Evolutionary conservation across 176 grass and related monocot species (phyloP).

Genomic region (Olyra latifolia): DNA sequence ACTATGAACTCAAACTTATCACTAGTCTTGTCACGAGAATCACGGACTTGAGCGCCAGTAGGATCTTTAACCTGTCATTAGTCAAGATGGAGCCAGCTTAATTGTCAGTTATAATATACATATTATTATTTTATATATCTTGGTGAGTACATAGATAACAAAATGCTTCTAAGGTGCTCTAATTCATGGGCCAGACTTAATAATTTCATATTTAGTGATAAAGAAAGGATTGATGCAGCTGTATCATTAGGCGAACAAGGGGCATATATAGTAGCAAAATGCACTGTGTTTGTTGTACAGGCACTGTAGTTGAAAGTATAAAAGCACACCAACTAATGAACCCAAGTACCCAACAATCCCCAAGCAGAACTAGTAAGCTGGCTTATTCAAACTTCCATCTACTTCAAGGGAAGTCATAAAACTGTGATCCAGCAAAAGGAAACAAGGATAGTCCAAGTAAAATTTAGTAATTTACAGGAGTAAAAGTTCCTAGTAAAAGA

Average conservation of each 20-base stretch:
- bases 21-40: constrained; percentile 81
- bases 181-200: neutral
- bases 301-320: neutral
- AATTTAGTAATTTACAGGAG: neutral
- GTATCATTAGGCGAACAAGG: neutral
- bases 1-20: constrained; percentile 97
- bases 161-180: neutral
- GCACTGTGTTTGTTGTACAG: neutral
- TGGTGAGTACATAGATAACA: neutral
- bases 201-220: neutral
- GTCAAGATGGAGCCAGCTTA: constrained; percentile 9
- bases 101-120: neutral
- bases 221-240: neutral
- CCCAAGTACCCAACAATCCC: neutral
- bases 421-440: neutral
- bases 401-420: neutral
- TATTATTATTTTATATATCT: neutral
- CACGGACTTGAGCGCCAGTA: constrained; percentile 63
- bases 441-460: neutral
- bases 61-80: constrained; percentile 79
- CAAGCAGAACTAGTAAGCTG: neutral
- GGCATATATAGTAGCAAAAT: neutral
- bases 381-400: neutral
- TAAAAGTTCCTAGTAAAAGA: neutral
- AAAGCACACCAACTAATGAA: neutral